Percentiles rank a stretch among this genome's conserved stretches.
These are phyloP conservation scores for Exophiala xenobiotica DNA, from an alignment of 2,329 filamentous ascomycete genomes.

Conservation along the genomic window DNA sequence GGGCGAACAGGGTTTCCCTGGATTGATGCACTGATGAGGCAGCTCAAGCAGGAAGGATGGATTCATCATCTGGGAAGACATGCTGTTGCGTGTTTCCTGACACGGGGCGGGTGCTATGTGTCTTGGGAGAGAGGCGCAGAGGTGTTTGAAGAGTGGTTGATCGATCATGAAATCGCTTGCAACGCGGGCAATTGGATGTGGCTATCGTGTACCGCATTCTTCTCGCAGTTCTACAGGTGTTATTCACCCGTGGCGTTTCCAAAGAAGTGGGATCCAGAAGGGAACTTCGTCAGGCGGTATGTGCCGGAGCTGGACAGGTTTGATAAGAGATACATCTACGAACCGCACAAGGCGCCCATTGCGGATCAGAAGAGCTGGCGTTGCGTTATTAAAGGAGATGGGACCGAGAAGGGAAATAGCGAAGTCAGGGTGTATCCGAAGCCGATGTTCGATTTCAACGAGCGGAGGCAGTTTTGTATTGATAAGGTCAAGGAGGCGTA, in stretches of 20 bases:
- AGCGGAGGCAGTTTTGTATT: constrained; percentile 62
- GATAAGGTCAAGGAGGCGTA: constrained; percentile 71
- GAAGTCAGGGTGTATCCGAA: constrained; percentile 58
- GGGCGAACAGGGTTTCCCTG: constrained; percentile 74
- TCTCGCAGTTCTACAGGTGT: constrained; percentile 67
- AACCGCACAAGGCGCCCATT: constrained; percentile 73
- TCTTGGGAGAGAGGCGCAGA: constrained; percentile 77
- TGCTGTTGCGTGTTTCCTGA: constrained; percentile 78
- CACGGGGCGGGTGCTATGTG: constrained; percentile 73
- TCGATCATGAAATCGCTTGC: constrained; percentile 73
- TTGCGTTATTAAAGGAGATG: constrained; percentile 60
- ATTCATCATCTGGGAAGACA: constrained; percentile 77
- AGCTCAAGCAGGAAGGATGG: constrained; percentile 70
- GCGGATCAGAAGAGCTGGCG: constrained; percentile 68
- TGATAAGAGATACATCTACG: constrained; percentile 71
- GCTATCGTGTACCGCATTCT: constrained; percentile 72
- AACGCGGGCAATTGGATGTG: constrained; percentile 76
- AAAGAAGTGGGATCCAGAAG: constrained; percentile 72
- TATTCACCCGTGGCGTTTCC: constrained; percentile 71
- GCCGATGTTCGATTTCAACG: constrained; percentile 73
- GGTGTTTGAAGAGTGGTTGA: constrained; percentile 72
- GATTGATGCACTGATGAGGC: constrained; percentile 79
- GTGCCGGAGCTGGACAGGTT: constrained; percentile 65
- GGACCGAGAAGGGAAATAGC: constrained; percentile 35
- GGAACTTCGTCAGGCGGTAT: constrained; percentile 62